Conservation (phyloP, 2,329 filamentous ascomycete genomes). For the Diaporthe destruens region DNA sequence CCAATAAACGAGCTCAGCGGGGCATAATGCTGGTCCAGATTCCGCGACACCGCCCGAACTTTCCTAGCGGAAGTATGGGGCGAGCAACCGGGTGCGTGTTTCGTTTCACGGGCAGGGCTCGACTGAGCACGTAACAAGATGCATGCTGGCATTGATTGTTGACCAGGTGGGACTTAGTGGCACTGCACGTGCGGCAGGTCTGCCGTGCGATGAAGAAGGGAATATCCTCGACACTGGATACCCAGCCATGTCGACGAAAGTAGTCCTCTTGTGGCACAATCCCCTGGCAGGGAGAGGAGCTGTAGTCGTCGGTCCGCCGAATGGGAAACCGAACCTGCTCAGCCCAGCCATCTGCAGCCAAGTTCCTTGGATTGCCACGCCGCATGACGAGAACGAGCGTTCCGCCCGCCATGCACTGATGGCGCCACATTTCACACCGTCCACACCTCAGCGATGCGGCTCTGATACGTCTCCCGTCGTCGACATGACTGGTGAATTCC, state of each 20-base stretch:
- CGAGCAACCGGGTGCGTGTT: slow-evolving; percentile 27
- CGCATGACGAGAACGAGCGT: slow-evolving; percentile 18
- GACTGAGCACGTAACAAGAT: slow-evolving; percentile 34
- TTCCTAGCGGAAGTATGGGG: slow-evolving; percentile 13
- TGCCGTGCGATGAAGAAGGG: slow-evolving; percentile 24
- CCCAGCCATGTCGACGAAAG: background rate
- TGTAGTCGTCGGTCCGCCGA: slow-evolving; percentile 18
- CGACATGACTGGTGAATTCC: slow-evolving; percentile 27
- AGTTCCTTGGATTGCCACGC: slow-evolving; percentile 22
- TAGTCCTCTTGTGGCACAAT: slow-evolving; percentile 19
- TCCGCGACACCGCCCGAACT: slow-evolving; percentile 31
- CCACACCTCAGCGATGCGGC: slow-evolving; percentile 29
- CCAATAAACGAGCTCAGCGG: slow-evolving; percentile 5
- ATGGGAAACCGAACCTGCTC: slow-evolving; percentile 26
- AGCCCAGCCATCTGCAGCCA: slow-evolving; percentile 27
- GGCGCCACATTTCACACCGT: slow-evolving; percentile 15
- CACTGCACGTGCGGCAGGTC: slow-evolving; percentile 3
- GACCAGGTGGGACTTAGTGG: background rate
- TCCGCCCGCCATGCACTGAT: slow-evolving; percentile 18
- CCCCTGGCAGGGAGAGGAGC: background rate
- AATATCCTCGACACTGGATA: slow-evolving; percentile 27
- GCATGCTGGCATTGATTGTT: slow-evolving; percentile 21
- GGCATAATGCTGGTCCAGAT: slow-evolving; percentile 10
- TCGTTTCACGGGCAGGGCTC: slow-evolving; percentile 35
- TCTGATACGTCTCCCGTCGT: slow-evolving; percentile 30